Conservation (phyloP, 2,329 filamentous ascomycete species). For the Beauveria sp. region DNA sequence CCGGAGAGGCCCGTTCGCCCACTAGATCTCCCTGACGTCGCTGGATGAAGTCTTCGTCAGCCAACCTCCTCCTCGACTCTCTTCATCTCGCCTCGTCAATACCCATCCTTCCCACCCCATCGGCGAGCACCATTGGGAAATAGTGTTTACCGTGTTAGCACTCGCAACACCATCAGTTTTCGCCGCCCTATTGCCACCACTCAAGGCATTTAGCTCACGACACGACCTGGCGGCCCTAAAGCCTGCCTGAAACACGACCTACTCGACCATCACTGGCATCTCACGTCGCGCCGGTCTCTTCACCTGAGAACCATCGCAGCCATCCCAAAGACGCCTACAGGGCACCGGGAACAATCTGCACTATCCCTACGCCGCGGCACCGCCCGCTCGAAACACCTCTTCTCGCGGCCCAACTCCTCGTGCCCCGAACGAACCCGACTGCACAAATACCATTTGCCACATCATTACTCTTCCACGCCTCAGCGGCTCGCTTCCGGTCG, state of each 20-base stretch:
- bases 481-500: neutral
- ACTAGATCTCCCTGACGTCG: conserved; percentile 11
- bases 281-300: conserved; percentile 2
- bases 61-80: conserved; percentile 10
- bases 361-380: neutral
- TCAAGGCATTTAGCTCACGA: conserved; percentile 4
- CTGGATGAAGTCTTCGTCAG: conserved; percentile 9
- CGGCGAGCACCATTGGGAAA: conserved; percentile 2
- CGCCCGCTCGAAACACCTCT: neutral
- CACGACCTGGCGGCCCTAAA: conserved; percentile 7
- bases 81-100: conserved; percentile 4
- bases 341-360: neutral
- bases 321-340: neutral
- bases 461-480: neutral
- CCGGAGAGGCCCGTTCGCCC: conserved; percentile 11
- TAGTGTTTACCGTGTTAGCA: neutral
- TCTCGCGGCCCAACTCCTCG: neutral
- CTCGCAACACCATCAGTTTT: neutral
- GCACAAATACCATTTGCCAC: neutral
- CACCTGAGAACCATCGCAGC: neutral
- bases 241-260: conserved; percentile 12
- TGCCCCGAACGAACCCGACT: conserved; percentile 5
- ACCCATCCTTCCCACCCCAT: neutral
- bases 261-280: conserved; percentile 1
- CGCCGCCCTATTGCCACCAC: neutral